These are phyloP conservation scores for Leptodontidium sp. DNA, from an alignment of 2,329 filamentous ascomycete species.

Conservation along the genomic window DNA sequence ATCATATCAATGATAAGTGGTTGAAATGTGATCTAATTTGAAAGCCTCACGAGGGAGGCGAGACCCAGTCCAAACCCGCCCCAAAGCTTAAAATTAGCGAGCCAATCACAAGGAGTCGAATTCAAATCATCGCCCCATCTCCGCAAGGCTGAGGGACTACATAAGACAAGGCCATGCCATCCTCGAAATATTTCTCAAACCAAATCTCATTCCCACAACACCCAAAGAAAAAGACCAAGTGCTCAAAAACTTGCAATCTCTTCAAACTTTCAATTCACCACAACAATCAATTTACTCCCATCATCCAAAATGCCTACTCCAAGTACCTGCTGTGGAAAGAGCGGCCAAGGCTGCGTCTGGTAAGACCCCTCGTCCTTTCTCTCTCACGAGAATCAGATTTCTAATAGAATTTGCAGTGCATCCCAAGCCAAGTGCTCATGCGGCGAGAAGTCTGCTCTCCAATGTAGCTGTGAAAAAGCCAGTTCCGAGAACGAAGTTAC, in stretches of 20 bases:
- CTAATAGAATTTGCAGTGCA: constrained; percentile 51
- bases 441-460: constrained; percentile 84
- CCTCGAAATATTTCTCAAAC: background rate
- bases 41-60: background rate
- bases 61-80: background rate
- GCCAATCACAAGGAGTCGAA: constrained; percentile 19
- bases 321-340: constrained; percentile 47
- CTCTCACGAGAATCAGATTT: background rate
- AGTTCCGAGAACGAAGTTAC: constrained; percentile 75
- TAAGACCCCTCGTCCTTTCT: constrained; percentile 31
- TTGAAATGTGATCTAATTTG: background rate
- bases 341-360: constrained; percentile 45
- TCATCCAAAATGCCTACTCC: constrained; percentile 41
- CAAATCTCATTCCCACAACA: background rate
- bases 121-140: constrained; percentile 24
- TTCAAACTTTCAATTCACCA: constrained; percentile 6
- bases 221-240: constrained; percentile 3
- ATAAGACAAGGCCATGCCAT: constrained; percentile 10
- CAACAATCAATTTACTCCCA: constrained; percentile 8
- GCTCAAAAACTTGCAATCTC: background rate
- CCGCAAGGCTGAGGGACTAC: constrained; percentile 11
- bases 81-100: background rate
- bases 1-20: constrained; percentile 13
- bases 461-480: constrained; percentile 86
- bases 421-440: constrained; percentile 82